Percentiles rank a stretch among this genome's conserved stretches.
phyloP scores from a whole-genome alignment of 805 yeast species.

The Schwanniomyces sp. region DNA sequence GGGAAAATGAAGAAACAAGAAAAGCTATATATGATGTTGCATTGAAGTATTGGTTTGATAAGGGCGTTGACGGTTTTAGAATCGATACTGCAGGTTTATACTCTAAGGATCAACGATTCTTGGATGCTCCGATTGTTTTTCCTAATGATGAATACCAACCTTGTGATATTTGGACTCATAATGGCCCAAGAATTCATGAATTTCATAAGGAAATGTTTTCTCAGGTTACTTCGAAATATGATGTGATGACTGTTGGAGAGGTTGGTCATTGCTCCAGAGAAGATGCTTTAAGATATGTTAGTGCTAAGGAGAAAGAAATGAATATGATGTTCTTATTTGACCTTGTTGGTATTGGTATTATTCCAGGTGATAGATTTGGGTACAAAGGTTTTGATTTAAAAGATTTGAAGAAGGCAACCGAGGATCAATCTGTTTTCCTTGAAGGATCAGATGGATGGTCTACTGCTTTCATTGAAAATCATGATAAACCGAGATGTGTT shows the following conservation, averaged over 20 bases:
- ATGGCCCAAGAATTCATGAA: conserved; percentile 60
- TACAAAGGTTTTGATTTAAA: conserved; percentile 30
- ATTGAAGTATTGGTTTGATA: conserved; percentile 52
- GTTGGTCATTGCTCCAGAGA: conserved; percentile 46
- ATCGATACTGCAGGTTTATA: conserved; percentile 56
- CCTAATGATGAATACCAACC: conserved; percentile 44
- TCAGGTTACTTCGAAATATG: conserved; percentile 44
- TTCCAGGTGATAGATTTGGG: conserved; percentile 32
- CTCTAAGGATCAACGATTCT: conserved; percentile 45
- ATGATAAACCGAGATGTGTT: conserved; percentile 56
- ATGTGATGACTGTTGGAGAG: conserved; percentile 60
- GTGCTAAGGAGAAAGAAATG: conserved; percentile 36
- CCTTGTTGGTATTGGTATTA: conserved; percentile 36
- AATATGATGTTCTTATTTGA: conserved; percentile 38
- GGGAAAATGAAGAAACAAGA: conserved; percentile 49
- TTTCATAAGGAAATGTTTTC: conserved; percentile 52
- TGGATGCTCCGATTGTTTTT: conserved; percentile 49
- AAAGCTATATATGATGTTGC: conserved; percentile 47
- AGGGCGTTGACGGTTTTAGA: conserved; percentile 60
- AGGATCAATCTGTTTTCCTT: conserved; percentile 34
- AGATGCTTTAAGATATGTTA: conserved; percentile 43
- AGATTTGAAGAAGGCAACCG: conserved; percentile 42
- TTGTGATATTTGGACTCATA: conserved; percentile 26
- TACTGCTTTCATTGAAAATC: conserved; percentile 55
- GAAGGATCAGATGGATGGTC: conserved; percentile 59